Evolutionary conservation across 306 rosid species (phyloP).

Genomic region (Glycine soja): DNA sequence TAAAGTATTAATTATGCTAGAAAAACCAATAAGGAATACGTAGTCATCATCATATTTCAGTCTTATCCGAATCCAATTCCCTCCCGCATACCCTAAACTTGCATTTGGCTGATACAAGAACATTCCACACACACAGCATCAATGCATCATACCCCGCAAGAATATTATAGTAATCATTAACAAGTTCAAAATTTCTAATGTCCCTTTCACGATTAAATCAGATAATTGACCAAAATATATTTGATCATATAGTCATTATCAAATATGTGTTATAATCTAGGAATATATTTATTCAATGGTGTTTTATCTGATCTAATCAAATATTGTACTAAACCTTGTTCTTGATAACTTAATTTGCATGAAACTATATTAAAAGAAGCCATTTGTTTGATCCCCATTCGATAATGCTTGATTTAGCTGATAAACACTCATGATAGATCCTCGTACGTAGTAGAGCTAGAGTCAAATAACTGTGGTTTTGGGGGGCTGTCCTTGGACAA

Average conservation of each 20-base stretch:
- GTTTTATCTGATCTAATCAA: too few species aligned
- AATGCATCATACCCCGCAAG: background rate
- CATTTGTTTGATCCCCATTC: background rate
- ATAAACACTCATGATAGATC: background rate
- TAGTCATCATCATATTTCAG: background rate
- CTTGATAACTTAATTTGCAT: background rate
- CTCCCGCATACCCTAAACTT: background rate
- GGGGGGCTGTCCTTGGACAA: background rate
- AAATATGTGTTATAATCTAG: background rate
- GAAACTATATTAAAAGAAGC: background rate
- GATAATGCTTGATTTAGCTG: background rate
- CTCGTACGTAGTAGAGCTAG: background rate
- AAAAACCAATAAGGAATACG: background rate
- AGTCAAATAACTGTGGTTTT: background rate
- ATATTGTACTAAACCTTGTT: too few species aligned
- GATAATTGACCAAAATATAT: background rate
- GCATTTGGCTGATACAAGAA: constrained; percentile 25
- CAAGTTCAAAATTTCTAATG: background rate
- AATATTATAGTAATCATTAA: background rate
- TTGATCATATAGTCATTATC: background rate
- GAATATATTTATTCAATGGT: too few species aligned
- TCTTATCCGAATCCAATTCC: constrained; percentile 14
- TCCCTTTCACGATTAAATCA: background rate
- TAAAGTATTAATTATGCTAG: background rate
- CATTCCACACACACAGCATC: constrained; percentile 3